These are phyloP conservation scores for Amesomyces nigricolor DNA, from an alignment of 2,329 filamentous ascomycete genomes.

Conservation along the genomic window DNA sequence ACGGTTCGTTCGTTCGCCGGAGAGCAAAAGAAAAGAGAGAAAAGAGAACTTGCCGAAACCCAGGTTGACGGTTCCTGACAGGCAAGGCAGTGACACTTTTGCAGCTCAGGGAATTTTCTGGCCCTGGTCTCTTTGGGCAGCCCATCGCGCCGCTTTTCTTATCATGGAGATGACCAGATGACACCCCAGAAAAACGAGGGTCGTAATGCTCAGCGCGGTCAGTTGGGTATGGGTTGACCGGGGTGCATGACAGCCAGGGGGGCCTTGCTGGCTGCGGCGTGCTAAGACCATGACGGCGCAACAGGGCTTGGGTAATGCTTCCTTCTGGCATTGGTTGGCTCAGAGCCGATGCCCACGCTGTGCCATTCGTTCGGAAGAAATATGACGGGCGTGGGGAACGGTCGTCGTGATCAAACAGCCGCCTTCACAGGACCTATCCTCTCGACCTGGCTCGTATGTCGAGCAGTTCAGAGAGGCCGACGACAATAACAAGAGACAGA, in stretches of 20 bases:
- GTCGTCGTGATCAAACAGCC: conserved; percentile 6
- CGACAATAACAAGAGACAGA: conserved; percentile 10
- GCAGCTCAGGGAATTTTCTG: not conserved
- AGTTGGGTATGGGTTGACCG: conserved; percentile 21
- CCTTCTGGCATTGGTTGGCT: conserved; percentile 25
- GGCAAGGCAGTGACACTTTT: not conserved
- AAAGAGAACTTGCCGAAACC: no score
- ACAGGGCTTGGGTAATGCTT: conserved; percentile 24
- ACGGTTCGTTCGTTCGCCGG: no score
- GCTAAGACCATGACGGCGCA: conserved; percentile 21
- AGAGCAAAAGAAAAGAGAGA: no score
- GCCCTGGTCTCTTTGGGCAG: not conserved
- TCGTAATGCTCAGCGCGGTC: not conserved
- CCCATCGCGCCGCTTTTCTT: conserved; percentile 20
- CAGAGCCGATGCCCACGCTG: conserved; percentile 13
- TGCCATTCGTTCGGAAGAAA: conserved; percentile 6
- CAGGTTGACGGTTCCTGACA: no score
- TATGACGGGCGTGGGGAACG: conserved; percentile 13
- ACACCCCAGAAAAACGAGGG: not conserved
- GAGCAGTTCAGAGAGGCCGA: not conserved
- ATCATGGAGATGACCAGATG: conserved; percentile 11
- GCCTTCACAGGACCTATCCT: not conserved
- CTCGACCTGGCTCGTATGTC: no score
- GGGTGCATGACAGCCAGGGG: conserved; percentile 23
- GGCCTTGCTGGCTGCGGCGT: conserved; percentile 25